Percentiles rank a stretch among this genome's conserved stretches.
These are phyloP conservation scores for Podosphaera aphanis DNA, from an alignment of 2,329 filamentous ascomycete genomes.

Conservation along the genomic window DNA sequence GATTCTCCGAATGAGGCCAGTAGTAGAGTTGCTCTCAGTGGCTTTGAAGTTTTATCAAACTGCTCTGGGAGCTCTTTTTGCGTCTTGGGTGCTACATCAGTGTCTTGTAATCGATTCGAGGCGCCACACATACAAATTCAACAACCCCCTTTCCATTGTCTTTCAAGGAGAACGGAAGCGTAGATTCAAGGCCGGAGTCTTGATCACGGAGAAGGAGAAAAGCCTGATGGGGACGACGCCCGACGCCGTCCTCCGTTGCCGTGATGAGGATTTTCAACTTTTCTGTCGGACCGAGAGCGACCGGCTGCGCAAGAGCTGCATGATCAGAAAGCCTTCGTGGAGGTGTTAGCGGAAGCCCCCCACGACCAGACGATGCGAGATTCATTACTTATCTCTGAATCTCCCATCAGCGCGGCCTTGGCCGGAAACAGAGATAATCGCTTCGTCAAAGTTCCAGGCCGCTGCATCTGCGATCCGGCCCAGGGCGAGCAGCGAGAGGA, in stretches of 20 bases:
- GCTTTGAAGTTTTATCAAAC: conserved; percentile 42
- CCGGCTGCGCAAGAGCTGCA: conserved; percentile 27
- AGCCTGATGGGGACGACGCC: conserved; percentile 77
- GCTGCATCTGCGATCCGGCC: conserved; percentile 3
- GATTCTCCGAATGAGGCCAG: conserved; percentile 69
- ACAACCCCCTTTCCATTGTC: conserved; percentile 69
- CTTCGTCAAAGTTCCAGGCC: conserved; percentile 55
- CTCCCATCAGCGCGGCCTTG: conserved; percentile 26
- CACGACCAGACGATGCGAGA: not conserved
- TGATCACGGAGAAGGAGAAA: conserved; percentile 66
- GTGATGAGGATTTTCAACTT: conserved; percentile 65
- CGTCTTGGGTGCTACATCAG: conserved; percentile 27
- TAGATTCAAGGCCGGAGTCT: conserved; percentile 57
- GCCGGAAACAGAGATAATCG: conserved; percentile 36
- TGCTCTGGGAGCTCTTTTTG: conserved; percentile 76
- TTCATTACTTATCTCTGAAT: conserved; percentile 40
- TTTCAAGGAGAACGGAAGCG: conserved; percentile 65
- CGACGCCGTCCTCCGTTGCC: conserved; percentile 51
- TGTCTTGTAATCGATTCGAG: not conserved
- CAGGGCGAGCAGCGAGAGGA: not conserved
- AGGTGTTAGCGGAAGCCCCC: not conserved
- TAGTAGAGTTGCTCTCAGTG: conserved; percentile 59
- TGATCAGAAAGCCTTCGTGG: conserved; percentile 11
- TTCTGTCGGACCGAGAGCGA: conserved; percentile 44
- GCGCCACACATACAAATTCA: conserved; percentile 45